Evolutionary conservation across 1,139 yeast genomes (phyloP).

Genomic region (Yamadazyma kanchanaburiensis): DNA sequence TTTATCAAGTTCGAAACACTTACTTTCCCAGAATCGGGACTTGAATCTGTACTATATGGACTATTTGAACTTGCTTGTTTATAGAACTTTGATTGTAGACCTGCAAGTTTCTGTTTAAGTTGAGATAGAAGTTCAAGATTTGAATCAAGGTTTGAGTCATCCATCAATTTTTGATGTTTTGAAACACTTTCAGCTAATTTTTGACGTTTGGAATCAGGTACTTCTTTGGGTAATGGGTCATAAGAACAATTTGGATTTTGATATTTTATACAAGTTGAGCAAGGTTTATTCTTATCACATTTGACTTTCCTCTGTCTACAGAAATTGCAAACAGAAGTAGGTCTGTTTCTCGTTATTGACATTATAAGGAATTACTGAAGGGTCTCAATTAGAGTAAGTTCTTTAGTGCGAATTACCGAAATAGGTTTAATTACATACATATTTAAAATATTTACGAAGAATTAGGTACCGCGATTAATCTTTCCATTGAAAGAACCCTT

Average conservation of each 20-base stretch:
- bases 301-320: slow-evolving; percentile 38
- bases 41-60: background rate
- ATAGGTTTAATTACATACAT: too few relatives aligned
- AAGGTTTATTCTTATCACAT: slow-evolving; percentile 39
- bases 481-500: slow-evolving; percentile 3
- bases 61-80: background rate
- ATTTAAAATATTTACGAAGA: too few relatives aligned
- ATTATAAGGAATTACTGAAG: too few relatives aligned
- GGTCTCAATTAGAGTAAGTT: too few relatives aligned
- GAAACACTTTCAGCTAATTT: too few relatives aligned
- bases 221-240: slow-evolving; percentile 1
- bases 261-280: slow-evolving; percentile 39
- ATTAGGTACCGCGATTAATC: too few relatives aligned
- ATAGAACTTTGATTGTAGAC: background rate
- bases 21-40: background rate
- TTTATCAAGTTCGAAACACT: slow-evolving; percentile 5
- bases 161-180: background rate
- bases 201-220: too few relatives aligned
- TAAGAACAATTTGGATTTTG: slow-evolving; percentile 3
- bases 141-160: background rate
- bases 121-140: background rate
- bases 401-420: too few relatives aligned
- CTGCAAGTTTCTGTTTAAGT: background rate
- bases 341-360: slow-evolving; percentile 24
- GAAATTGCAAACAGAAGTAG: slow-evolving; percentile 36